A percentile compares a stretch with the other conserved stretches of the same genome.
These are phyloP conservation scores for Aureobasidium sp. DNA, from an alignment of 2,329 filamentous ascomycete species.

Conservation along the genomic window DNA sequence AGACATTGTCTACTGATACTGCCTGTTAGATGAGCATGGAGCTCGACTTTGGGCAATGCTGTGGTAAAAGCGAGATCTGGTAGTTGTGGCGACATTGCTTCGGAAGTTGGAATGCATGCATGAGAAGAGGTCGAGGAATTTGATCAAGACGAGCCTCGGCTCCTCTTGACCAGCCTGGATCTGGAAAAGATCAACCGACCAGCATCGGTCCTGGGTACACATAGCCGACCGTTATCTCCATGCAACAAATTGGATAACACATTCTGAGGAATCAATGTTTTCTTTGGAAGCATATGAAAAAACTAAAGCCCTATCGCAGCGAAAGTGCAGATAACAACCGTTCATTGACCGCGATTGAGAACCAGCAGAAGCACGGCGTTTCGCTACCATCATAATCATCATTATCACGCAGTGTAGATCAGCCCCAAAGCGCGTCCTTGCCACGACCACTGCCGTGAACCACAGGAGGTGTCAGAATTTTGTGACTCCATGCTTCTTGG, in stretches of 20 bases:
- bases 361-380: neutral
- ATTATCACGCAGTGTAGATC: neutral
- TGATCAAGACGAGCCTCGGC: neutral
- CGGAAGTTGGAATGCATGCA: neutral
- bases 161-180: neutral
- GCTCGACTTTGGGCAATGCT: conserved; percentile 41
- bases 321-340: neutral
- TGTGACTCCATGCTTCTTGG: conserved; percentile 61
- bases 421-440: conserved; percentile 40
- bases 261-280: neutral
- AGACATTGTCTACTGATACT: conserved; percentile 65
- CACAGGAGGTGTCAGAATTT: conserved; percentile 35
- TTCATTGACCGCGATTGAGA: neutral
- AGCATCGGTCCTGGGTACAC: neutral
- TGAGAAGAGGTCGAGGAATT: neutral
- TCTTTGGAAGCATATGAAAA: neutral
- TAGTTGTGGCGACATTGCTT: neutral
- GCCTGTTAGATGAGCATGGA: conserved; percentile 73
- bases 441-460: conserved; percentile 31
- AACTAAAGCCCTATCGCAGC: neutral
- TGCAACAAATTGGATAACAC: neutral
- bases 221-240: neutral
- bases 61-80: conserved; percentile 21
- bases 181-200: neutral
- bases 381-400: neutral